Evolutionary conservation across 2,329 filamentous ascomycete species (phyloP).

Genomic region (Verticillium dahliae): DNA sequence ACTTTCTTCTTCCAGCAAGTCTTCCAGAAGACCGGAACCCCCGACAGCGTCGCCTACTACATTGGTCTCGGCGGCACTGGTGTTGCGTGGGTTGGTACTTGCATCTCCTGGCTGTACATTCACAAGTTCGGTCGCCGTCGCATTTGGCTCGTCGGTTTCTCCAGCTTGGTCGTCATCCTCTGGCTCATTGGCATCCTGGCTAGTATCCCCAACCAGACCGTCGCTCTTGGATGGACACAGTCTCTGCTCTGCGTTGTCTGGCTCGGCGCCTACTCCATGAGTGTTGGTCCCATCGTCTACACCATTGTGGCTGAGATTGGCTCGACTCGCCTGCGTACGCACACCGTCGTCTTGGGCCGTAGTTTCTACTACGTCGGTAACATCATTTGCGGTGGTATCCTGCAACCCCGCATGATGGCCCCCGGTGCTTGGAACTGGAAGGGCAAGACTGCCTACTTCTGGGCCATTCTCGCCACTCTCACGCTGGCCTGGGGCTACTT

Average conservation of each 20-base stretch:
- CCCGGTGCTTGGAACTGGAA: conserved; percentile 32
- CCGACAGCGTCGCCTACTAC: conserved; percentile 27
- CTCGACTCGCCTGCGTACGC: conserved; percentile 37
- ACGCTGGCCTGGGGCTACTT: conserved; percentile 34
- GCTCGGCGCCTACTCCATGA: conserved; percentile 35
- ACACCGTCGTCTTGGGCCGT: conserved; percentile 37
- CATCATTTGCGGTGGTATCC: conserved; percentile 29
- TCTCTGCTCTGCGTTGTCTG: conserved; percentile 35
- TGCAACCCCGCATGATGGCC: conserved; percentile 30
- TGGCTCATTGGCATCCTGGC: conserved; percentile 35
- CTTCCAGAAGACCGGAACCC: conserved; percentile 32
- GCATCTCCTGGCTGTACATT: conserved; percentile 37
- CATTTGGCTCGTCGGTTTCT: conserved; percentile 34
- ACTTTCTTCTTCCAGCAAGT: conserved; percentile 42
- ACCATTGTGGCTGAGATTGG: conserved; percentile 36
- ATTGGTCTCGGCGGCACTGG: conserved; percentile 34
- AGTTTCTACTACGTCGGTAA: conserved; percentile 33
- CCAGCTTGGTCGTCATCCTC: conserved; percentile 29
- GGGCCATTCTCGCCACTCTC: conserved; percentile 27
- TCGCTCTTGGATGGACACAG: conserved; percentile 30
- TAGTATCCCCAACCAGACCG: conserved; percentile 24
- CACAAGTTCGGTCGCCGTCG: conserved; percentile 32
- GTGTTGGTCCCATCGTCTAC: conserved; percentile 37
- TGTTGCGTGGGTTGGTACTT: conserved; percentile 34
- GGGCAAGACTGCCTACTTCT: conserved; percentile 38